A percentile compares a stretch with the other conserved stretches of the same genome.
Conservation (phyloP, 2,329 filamentous ascomycete genomes). For the Diaporthe sp. region DNA sequence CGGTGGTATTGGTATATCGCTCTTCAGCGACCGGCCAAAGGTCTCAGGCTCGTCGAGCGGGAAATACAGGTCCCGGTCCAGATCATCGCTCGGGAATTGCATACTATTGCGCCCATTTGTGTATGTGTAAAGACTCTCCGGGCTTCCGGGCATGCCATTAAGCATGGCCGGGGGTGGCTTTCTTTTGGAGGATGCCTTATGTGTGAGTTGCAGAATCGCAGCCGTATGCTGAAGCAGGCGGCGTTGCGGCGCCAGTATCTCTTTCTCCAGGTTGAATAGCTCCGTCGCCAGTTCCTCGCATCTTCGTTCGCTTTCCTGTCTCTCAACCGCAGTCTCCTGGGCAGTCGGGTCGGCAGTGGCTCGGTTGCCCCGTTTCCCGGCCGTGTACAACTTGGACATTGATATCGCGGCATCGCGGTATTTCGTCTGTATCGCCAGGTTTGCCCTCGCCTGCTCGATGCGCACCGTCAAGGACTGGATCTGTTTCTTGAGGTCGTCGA, state of each 20-base stretch:
- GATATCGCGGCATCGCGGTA: slow-evolving; percentile 93
- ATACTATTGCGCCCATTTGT: slow-evolving; percentile 71
- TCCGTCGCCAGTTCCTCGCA: slow-evolving; percentile 89
- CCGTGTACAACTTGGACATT: slow-evolving; percentile 80
- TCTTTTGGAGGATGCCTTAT: slow-evolving; percentile 78
- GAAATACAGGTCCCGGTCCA: slow-evolving; percentile 81
- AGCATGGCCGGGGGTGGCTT: slow-evolving; percentile 57
- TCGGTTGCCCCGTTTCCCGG: slow-evolving; percentile 64
- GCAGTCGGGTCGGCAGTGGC: slow-evolving; percentile 61
- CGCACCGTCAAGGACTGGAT: slow-evolving; percentile 77
- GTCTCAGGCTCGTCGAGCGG: slow-evolving; percentile 75
- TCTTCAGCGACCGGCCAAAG: slow-evolving; percentile 51
- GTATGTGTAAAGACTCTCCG: slow-evolving; percentile 81
- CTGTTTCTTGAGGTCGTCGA: slow-evolving; percentile 93
- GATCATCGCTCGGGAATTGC: slow-evolving; percentile 68
- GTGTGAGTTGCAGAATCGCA: slow-evolving; percentile 90
- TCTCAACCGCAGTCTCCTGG: slow-evolving; percentile 78
- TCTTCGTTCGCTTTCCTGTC: slow-evolving; percentile 79
- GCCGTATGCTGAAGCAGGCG: slow-evolving; percentile 90
- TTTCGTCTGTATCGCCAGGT: slow-evolving; percentile 90
- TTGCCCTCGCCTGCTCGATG: slow-evolving; percentile 85
- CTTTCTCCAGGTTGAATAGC: slow-evolving; percentile 82
- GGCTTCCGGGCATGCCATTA: slow-evolving; percentile 78
- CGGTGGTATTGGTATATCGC: slow-evolving; percentile 68
- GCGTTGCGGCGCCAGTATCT: slow-evolving; percentile 79